phyloP scores from a whole-genome alignment of 176 grass and related monocot genomes.

The Aegilops sharonensis region DNA sequence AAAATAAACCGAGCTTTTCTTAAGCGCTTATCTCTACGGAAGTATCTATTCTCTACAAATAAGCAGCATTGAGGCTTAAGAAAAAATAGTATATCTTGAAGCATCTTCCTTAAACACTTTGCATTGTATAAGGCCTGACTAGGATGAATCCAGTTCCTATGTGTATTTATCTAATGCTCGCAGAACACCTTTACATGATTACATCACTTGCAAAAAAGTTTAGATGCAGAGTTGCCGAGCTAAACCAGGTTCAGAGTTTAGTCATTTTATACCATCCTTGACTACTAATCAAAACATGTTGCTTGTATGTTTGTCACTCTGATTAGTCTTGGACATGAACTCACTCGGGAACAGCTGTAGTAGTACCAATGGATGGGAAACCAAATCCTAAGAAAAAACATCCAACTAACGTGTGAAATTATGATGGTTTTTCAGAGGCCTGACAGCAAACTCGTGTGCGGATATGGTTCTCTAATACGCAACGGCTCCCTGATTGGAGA shows the following conservation, averaged over 20 bases:
- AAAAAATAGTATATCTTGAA: too few relatives aligned
- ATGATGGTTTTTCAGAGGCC: background rate
- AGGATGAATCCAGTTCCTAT: background rate
- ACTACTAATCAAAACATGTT: background rate
- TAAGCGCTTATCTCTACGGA: too few relatives aligned
- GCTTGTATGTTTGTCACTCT: background rate
- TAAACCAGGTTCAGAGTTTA: background rate
- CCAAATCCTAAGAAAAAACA: background rate
- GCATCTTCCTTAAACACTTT: too few relatives aligned
- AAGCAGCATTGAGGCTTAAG: too few relatives aligned
- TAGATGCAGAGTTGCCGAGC: background rate
- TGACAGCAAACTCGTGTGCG: slow-evolving; percentile 5
- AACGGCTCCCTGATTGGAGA: slow-evolving; percentile 19
- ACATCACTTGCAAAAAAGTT: background rate
- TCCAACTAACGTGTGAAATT: slow-evolving; percentile 19
- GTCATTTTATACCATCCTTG: background rate
- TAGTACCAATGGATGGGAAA: background rate
- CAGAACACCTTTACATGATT: background rate
- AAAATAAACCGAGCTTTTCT: too few relatives aligned
- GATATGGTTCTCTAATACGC: slow-evolving; percentile 44
- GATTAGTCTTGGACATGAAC: too few relatives aligned
- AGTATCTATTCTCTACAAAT: too few relatives aligned
- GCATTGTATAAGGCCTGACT: too few relatives aligned
- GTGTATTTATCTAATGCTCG: background rate
- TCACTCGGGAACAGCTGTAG: background rate